Evolutionary conservation across 169 alveolate species (phyloP).

Genomic region (Eimeria necatrix): DNA sequence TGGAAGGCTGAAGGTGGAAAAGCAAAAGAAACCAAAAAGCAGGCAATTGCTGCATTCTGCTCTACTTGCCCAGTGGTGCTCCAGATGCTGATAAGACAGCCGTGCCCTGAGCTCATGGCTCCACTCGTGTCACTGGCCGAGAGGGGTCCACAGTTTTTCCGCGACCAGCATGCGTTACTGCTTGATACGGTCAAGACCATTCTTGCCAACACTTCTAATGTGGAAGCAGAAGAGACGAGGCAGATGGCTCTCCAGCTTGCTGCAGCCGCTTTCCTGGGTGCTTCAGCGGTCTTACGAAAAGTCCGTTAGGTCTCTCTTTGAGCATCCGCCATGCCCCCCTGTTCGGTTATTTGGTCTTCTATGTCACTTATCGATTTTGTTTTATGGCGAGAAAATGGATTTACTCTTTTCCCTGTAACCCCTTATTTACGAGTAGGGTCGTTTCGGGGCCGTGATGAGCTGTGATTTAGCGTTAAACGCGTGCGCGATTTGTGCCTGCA

Average conservation of each 20-base stretch:
- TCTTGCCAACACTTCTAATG: neutral
- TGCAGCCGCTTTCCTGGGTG: constrained; percentile 47
- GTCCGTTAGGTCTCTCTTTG: neutral
- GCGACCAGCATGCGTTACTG: constrained; percentile 44
- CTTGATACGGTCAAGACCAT: constrained; percentile 21
- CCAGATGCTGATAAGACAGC: constrained; percentile 13
- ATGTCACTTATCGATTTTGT: too few species aligned
- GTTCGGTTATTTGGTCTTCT: too few species aligned
- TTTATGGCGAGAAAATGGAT: too few species aligned
- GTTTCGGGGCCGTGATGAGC: too few species aligned
- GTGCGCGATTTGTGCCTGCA: neutral
- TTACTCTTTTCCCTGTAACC: too few species aligned
- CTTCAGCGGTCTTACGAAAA: constrained; percentile 33
- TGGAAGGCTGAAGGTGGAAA: constrained; percentile 45
- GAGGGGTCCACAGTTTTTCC: constrained; percentile 69
- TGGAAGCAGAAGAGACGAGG: constrained; percentile 17
- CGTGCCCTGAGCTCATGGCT: constrained; percentile 51
- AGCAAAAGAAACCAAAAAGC: constrained; percentile 29
- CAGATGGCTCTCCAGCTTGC: constrained; percentile 69
- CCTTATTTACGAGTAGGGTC: too few species aligned
- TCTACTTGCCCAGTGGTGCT: constrained; percentile 52
- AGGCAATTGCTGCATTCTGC: constrained; percentile 50
- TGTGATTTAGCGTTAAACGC: neutral
- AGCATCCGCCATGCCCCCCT: too few species aligned
- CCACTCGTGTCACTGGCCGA: constrained; percentile 67